These are phyloP conservation scores for Fusarium circinatum DNA, from an alignment of 2,329 filamentous ascomycete genomes.

Conservation along the genomic window DNA sequence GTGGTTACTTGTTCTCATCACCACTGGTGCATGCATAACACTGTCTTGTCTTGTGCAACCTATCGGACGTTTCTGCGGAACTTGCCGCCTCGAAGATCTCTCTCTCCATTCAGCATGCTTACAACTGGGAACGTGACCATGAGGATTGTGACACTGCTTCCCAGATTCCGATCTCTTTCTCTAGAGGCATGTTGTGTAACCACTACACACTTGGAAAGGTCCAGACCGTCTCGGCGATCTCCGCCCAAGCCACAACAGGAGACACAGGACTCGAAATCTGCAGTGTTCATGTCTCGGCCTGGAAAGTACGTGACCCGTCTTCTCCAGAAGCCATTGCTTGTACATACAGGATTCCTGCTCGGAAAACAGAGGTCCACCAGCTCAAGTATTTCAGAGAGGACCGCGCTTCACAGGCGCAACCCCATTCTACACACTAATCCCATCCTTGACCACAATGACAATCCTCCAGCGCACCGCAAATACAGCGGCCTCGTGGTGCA, in stretches of 20 bases:
- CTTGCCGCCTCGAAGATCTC: neutral
- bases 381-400: neutral
- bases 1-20: neutral
- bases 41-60: too few relatives aligned
- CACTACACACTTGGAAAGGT: fast-evolving
- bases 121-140: fast-evolving
- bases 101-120: neutral
- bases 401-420: neutral
- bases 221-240: neutral
- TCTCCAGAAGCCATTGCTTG: neutral
- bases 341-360: too few relatives aligned
- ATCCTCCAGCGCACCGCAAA: neutral
- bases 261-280: neutral
- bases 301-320: neutral
- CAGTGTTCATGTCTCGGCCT: neutral
- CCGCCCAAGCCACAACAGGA: too few relatives aligned
- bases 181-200: neutral
- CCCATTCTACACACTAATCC: neutral
- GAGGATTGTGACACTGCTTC: neutral
- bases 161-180: neutral
- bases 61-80: neutral
- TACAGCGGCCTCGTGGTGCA: neutral
- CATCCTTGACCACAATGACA: neutral
- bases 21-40: fast-evolving
- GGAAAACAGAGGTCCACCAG: neutral